A percentile compares a stretch with the other conserved stretches of the same genome.
Conservation (phyloP, 2,329 filamentous ascomycete species). For the Phialophora macrospora region DNA sequence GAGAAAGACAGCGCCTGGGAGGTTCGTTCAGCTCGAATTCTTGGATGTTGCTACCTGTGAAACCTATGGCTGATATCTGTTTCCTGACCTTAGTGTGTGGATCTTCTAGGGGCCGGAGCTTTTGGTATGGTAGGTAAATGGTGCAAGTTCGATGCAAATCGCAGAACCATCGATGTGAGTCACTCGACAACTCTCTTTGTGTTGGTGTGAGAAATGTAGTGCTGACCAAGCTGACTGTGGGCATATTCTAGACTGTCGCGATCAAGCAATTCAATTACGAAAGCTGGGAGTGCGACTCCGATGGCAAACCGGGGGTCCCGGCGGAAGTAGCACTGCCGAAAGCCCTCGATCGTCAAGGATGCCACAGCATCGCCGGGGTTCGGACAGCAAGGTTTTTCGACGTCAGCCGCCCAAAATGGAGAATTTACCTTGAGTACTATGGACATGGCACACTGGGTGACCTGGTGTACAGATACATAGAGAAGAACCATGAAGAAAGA, state of each 20-base stretch:
- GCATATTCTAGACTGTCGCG: constrained; percentile 20
- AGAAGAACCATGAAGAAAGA: constrained; percentile 1
- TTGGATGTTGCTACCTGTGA: background rate
- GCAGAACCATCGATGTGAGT: constrained; percentile 27
- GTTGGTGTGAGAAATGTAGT: background rate
- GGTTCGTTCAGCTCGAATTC: constrained; percentile 8
- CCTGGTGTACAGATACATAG: constrained; percentile 23
- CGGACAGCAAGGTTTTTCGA: constrained; percentile 22
- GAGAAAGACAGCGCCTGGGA: constrained; percentile 18
- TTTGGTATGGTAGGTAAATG: constrained; percentile 33
- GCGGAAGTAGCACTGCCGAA: constrained; percentile 27
- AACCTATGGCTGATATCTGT: background rate
- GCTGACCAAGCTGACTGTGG: background rate
- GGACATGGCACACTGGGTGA: constrained; percentile 24
- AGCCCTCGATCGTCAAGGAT: constrained; percentile 24
- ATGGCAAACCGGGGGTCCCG: constrained; percentile 20
- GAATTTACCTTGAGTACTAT: constrained; percentile 31
- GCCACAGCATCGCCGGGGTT: constrained; percentile 21
- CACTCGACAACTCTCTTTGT: background rate
- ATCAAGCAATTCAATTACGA: constrained; percentile 31
- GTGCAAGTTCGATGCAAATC: constrained; percentile 24
- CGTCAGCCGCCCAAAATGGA: constrained; percentile 20
- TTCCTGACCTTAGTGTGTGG: constrained; percentile 22
- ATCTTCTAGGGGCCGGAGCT: constrained; percentile 24
- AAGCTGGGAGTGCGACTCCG: constrained; percentile 14